Conservation (phyloP, 1,139 yeast genomes). For the Debaryomycetaceae sp. region DNA sequence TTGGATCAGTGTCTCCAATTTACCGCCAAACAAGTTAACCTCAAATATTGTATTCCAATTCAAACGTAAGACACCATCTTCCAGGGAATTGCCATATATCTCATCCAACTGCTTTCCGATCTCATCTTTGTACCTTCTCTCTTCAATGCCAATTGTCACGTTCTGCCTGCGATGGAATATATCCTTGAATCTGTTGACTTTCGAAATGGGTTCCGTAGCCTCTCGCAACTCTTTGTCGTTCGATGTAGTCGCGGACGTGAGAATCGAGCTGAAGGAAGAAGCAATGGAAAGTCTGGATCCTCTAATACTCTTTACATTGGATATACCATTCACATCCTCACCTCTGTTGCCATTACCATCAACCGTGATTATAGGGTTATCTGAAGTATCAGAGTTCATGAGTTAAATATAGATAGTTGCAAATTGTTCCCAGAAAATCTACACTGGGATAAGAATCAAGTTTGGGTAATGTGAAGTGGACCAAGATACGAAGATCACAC, state of each 20-base stretch:
- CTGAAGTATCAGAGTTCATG: background rate
- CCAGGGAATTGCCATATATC: slow-evolving; percentile 2
- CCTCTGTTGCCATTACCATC: background rate
- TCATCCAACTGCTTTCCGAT: slow-evolving; percentile 1
- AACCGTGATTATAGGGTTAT: background rate
- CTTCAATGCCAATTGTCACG: background rate
- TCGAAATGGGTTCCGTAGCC: background rate
- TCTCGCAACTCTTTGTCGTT: slow-evolving; percentile 5
- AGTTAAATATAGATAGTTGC: no score
- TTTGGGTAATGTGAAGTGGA: no score
- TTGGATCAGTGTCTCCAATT: slow-evolving; percentile 1
- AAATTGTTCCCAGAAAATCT: no score
- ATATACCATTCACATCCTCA: background rate
- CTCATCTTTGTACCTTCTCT: slow-evolving; percentile 2
- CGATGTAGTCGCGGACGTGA: slow-evolving; percentile 9
- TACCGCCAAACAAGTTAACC: slow-evolving; percentile 9
- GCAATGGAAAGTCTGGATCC: slow-evolving; percentile 2
- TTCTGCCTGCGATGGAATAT: slow-evolving; percentile 1
- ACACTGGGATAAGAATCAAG: no score
- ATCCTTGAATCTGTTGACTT: background rate
- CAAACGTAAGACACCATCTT: slow-evolving; percentile 4
- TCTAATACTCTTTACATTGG: background rate
- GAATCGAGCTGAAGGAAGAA: slow-evolving; percentile 9
- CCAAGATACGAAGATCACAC: no score
- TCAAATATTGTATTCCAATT: slow-evolving; percentile 9